Base-by-base conservation (phyloP, 176 grass and related monocot genomes). In the Chloris gayana region DNA sequence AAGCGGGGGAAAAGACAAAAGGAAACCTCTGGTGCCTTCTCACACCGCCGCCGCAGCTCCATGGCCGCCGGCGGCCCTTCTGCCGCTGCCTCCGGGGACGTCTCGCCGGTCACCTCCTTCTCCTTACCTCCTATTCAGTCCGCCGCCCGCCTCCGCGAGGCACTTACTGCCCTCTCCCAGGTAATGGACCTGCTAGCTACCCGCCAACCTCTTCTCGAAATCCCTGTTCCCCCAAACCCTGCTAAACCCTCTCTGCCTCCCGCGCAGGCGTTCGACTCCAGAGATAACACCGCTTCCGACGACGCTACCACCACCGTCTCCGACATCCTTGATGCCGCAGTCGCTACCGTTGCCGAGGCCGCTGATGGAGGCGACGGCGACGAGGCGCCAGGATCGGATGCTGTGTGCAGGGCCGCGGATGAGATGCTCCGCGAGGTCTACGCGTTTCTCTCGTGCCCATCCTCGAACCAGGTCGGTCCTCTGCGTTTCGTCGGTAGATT, bases 381-480 rank as follows among this genome's bases (percentile, higher is more conserved):
- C 39, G 72, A 59, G 12, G n/a, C 75, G 14, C 8, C 38, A 37
- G 46, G 13, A 38, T 46, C 64, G 9, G 70, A 80, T 44, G 56
- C 72, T 13, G 63, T 37, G 25, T 30, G 45, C 34, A 50, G 22
- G 19, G 61, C 67, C 25, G 58, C 70, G 5, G 75, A 93, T 50
- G 59, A 85, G 82, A 61, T 85, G 70, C 88, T 94, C 67, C 70
- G 86, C 35, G 83, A 91, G 67, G 69, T 94, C 34, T 45, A 83
- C 15, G 49, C 70, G 22, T 91, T 77, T 73, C 75, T 94, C 42
- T 81, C 75, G 14, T 73, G 27, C 39, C 70, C 85, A 14, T 88
- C 75, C 1, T 80, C 85, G 12, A 86, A 88, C 75, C 85, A 93
- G 88, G 91, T 88, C 29, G 12, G n/a, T 58, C 49, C 30, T 75